Base-by-base conservation (phyloP, 2,329 filamentous ascomycete genomes). In the Cadophora malorum region DNA sequence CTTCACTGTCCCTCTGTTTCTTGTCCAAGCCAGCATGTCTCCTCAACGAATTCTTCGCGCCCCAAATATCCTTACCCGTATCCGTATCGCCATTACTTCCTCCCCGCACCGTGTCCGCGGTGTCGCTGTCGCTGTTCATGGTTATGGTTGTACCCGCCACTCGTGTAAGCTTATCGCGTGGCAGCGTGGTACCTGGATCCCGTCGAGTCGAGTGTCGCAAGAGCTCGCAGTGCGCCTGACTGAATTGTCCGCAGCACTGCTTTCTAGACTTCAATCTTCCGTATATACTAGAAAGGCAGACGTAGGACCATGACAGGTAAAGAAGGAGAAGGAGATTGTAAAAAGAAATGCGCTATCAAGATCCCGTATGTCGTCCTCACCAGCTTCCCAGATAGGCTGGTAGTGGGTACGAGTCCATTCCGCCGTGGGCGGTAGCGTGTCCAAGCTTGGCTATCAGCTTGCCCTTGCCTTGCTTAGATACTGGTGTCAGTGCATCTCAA, bases 41-140 rank as follows among this genome's bases (percentile, higher is more conserved):
- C 58, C 64, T 69, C 65, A 76, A 63, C n/a, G 74, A 73, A 52
- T 71, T 70, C 41, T 62, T 67, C 52, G 74, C 74, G 6, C 73
- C 74, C 74, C 75, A 75, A 16, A 38, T 19, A 55, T 70, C 59
- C 50, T 45, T 55, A 21, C 41, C 25, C 5, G 59, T 52, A 28
- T 50, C 31, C 8, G 59, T 52, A 33, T 50, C 33, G 21, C 60
- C 61, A 60, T 64, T 55, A 25, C 52, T 38, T 7, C 53, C 53
- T 25, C 38, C 55, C 6, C 50, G 60, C 16, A 21, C n/a, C 25
- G 38, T 63, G 33, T 45, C 50, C 23, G 64, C 31, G 21, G 8
- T 50, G 9, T 33, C 64, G 28, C 68, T 64, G 64, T 64, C 33
- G 64, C 65, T 56, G 33, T 66, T 67, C 70, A 72, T 72, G 19